Base-by-base conservation (phyloP, 495 filamentous ascomycete species). In the Podospora anserina region DNA sequence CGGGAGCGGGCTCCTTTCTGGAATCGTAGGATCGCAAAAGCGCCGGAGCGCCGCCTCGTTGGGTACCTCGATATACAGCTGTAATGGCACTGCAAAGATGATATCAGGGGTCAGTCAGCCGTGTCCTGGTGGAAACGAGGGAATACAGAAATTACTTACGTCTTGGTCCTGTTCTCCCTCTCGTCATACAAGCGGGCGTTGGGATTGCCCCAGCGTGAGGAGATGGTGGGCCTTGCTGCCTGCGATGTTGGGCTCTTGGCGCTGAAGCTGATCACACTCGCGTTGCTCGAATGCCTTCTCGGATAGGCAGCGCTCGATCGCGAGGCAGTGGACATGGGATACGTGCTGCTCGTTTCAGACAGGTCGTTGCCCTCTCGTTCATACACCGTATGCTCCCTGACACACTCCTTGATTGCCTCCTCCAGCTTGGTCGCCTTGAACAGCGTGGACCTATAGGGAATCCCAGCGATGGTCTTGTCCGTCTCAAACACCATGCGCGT, bases 401-500 rank as follows among this genome's bases (percentile, higher is more conserved):
- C 96, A 71, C 90, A 93, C 69, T 96, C 90, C 74, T 86, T 87
- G 75, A 99, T 98, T 0, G 93, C 96, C 70, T 97, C 93, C 75
- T 98, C 96, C 64, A 99, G 83, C 74, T 92, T 94, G 7, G 91
- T 94, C 5, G 95, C 94, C 81, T 99, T 99, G 86, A 97, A 98
- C 57, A 98, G 77, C 0, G 95, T 98, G 19, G 91, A 93, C 27
- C 91, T 88, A 73, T 95, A 97, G 0, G 94, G 95, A 65, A 99
- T 95, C 16, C 94, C 95, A 19, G 91, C 92, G 69, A 99, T 88
- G 6, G 94, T 98, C 81, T 99, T 99, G 80, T 99, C 96, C 11
- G 95, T 97, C 78, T 97, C 93, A 70, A 99, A 99, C 0, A 98
- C 96, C 75, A 88, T 89, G 71, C 90, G 88, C 54, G 95, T 99